Evolutionary conservation across 1,284 basidiomycete species (phyloP), one percentile per base, ranked within the genome.

Genomic region (Cerrena zonata): DNA sequence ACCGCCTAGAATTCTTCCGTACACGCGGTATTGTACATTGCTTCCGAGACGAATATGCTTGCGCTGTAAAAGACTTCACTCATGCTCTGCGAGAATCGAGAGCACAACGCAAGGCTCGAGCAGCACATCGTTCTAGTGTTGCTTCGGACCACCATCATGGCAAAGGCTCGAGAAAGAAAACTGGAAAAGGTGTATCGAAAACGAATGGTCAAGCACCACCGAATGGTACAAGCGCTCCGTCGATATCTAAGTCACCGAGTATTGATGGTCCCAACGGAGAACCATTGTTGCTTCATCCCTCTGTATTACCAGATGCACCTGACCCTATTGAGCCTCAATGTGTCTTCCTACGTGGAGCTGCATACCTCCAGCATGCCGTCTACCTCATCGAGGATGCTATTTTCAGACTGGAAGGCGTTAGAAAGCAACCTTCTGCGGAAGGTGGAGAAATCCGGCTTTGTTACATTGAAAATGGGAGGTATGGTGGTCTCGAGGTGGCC

Each of bases 11-110:
- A 66, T 90, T 85, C 63, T 86, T 80, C 61, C 81, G 89, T 40
- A 91, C 89, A 0, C 80, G 88, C 25, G 89, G 88, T 11, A 86
- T 91, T 53, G 87, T 91, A 4, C 86, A 86, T 56, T 86, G 83
- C 61, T 91, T 91, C 72, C 80, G 87, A 48, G 89, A 91, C 56
- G 88, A 91, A 63, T 91, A 83, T 59, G 54, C 70, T 2, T 70
- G 77, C 27, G 89, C 89, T 1, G 77, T 77, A 19, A 84, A 80
- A 60, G 87, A 91, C 62, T 91, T 89, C 54, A 90, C 89, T 0
- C 68, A 81, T 56, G 86, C 84, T 1, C 74, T 91, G 52, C 84
- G 80, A 58, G 87, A 91, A 66, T 79, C 86, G 0, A 80, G 86
- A 26, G 75, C 78, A 0, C 65, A 73, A 23, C 84, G 89, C 47